Percentiles rank a stretch among this genome's conserved stretches.
Evolutionary conservation across 106 monocot genomes (phyloP).

Genomic region (Dioscorea alata): DNA sequence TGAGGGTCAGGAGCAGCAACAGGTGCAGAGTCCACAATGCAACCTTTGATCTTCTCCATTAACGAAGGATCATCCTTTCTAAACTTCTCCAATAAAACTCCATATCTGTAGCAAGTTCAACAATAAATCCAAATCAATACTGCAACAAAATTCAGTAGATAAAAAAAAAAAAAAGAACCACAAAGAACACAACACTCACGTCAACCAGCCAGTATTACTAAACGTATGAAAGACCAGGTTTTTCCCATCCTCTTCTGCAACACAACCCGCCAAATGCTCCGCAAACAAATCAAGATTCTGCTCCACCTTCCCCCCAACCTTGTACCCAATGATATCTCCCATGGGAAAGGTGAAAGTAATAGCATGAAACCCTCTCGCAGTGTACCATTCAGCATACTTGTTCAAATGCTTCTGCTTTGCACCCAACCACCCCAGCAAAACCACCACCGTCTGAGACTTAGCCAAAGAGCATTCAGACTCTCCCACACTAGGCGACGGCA

Average conservation of each 20-base stretch:
- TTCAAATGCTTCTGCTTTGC: constrained; percentile 84
- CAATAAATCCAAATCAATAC: too few species aligned
- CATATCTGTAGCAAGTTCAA: constrained; percentile 55
- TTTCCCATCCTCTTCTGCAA: constrained; percentile 70
- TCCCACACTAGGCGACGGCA: constrained; percentile 46
- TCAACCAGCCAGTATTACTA: constrained; percentile 94
- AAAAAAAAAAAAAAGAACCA: neutral
- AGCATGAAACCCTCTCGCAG: constrained; percentile 82
- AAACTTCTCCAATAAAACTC: constrained; percentile 87
- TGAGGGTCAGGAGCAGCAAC: constrained; percentile 91
- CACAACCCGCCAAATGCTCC: constrained; percentile 65
- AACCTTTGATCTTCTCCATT: constrained; percentile 76
- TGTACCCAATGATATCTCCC: constrained; percentile 73
- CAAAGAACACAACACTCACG: constrained; percentile 24
- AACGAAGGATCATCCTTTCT: constrained; percentile 61
- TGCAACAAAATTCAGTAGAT: neutral
- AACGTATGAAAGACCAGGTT: constrained; percentile 94
- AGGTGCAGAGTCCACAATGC: constrained; percentile 92
- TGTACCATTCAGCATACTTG: constrained; percentile 95
- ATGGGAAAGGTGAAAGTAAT: constrained; percentile 93
- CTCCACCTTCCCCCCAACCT: constrained; percentile 62
- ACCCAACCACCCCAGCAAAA: constrained; percentile 91
- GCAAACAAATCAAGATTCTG: constrained; percentile 61
- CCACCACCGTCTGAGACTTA: constrained; percentile 75
- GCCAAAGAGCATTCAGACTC: constrained; percentile 19